Conservation (phyloP, 306 rosid species). For the Inga oerstediana region DNA sequence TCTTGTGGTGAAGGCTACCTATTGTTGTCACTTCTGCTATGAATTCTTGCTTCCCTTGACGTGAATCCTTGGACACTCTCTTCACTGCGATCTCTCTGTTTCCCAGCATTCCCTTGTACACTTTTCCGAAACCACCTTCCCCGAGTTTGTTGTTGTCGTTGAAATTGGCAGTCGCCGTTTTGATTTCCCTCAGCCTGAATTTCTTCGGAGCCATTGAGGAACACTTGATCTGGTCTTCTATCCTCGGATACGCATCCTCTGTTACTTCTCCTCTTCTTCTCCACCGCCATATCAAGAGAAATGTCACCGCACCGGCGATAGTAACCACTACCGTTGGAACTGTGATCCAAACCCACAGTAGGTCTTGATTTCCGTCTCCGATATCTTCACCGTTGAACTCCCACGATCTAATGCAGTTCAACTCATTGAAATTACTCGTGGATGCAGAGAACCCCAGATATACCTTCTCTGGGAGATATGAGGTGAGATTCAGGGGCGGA, state of each 20-base stretch:
- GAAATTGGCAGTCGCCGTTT: constrained; percentile 62
- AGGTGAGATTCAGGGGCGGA: constrained; percentile 42
- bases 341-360: constrained; percentile 53
- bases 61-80: constrained; percentile 61
- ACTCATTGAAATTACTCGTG: constrained; percentile 51
- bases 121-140: constrained; percentile 82
- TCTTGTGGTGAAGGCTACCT: constrained; percentile 74
- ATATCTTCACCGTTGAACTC: constrained; percentile 33
- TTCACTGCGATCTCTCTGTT: constrained; percentile 69
- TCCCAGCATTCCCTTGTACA: constrained; percentile 56
- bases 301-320: constrained; percentile 21
- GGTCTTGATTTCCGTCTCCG: neutral
- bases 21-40: constrained; percentile 86
- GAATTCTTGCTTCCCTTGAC: constrained; percentile 86
- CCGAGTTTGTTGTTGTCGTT: constrained; percentile 69
- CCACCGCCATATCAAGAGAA: constrained; percentile 32
- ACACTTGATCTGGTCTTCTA: constrained; percentile 61
- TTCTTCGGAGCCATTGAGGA: constrained; percentile 60
- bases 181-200: constrained; percentile 49
- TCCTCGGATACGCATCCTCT: constrained; percentile 51
- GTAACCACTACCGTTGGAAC: constrained; percentile 16
- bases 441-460: constrained; percentile 76
- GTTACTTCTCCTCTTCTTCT: neutral
- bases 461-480: constrained; percentile 46
- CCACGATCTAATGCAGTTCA: constrained; percentile 66